These are phyloP conservation scores for Flagelloscypha sp. DNA, from an alignment of 768 basidiomycete species.

Conservation along the genomic window DNA sequence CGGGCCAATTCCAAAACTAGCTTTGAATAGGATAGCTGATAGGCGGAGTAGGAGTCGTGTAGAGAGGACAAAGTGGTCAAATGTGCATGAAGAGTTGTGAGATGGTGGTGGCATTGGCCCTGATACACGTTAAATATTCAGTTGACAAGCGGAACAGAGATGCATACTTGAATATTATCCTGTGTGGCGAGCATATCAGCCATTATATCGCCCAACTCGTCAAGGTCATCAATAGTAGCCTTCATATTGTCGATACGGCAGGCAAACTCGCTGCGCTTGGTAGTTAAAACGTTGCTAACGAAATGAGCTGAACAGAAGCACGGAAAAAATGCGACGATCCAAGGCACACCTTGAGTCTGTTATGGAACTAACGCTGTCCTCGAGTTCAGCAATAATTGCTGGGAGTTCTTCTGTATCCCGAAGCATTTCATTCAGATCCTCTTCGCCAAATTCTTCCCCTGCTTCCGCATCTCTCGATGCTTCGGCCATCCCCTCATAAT, in stretches of 20 bases:
- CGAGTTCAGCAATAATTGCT: constrained; percentile 63
- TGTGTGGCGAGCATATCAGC: constrained; percentile 66
- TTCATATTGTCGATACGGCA: constrained; percentile 44
- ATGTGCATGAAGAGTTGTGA: constrained; percentile 52
- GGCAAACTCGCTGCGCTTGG: too few species aligned
- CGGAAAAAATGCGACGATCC: background rate
- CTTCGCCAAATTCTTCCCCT: constrained; percentile 59
- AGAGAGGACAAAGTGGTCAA: constrained; percentile 56
- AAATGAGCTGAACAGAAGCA: constrained; percentile 4
- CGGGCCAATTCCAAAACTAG: constrained; percentile 67
- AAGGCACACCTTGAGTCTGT: constrained; percentile 47
- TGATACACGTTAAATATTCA: constrained; percentile 15
- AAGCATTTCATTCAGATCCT: constrained; percentile 76
- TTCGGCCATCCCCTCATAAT: constrained; percentile 71
- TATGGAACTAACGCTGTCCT: constrained; percentile 47
- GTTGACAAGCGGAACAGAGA: constrained; percentile 1
- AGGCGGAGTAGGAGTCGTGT: constrained; percentile 57
- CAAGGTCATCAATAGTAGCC: constrained; percentile 52
- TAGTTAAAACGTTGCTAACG: constrained; percentile 48
- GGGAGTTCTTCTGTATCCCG: constrained; percentile 75
- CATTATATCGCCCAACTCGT: constrained; percentile 76
- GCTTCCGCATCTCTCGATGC: constrained; percentile 60
- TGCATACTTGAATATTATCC: constrained; percentile 54
- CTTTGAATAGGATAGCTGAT: constrained; percentile 66
- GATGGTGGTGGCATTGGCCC: constrained; percentile 44